These are phyloP conservation scores for Chlamydomonas incerta DNA, from an alignment of 139 green algal genomes.

Conservation along the genomic window DNA sequence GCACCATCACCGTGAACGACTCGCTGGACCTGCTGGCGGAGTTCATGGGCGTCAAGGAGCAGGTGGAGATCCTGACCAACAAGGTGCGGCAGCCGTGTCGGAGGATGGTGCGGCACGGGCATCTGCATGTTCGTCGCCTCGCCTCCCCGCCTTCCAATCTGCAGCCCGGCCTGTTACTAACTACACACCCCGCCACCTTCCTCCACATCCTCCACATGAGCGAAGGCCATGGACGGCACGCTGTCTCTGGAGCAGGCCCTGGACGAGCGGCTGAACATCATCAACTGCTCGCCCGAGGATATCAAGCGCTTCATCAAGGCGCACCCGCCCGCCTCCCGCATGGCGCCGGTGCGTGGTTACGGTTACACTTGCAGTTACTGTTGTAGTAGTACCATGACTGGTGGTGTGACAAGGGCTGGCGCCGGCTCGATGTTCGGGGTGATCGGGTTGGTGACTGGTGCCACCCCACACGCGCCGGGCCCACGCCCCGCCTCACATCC, in stretches of 20 bases:
- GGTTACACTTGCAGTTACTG: too few relatives aligned
- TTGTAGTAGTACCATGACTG: too few relatives aligned
- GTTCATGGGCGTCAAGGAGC: conserved; percentile 74
- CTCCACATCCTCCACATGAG: background rate
- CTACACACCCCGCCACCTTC: background rate
- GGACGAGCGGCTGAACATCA: conserved; percentile 69
- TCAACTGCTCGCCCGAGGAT: conserved; percentile 72
- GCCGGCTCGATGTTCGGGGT: too few relatives aligned
- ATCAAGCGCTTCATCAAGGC: conserved; percentile 70
- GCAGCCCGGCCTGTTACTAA: too few relatives aligned
- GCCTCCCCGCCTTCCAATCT: too few relatives aligned
- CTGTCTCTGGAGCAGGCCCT: conserved; percentile 70
- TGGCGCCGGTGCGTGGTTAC: conserved; percentile 62
- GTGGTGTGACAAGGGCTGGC: too few relatives aligned
- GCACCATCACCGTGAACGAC: conserved; percentile 77
- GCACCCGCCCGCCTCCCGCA: conserved; percentile 61
- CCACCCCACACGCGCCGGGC: too few relatives aligned
- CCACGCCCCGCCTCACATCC: too few relatives aligned
- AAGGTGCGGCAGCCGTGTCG: conserved; percentile 19
- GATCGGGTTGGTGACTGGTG: too few relatives aligned
- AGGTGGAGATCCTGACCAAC: conserved; percentile 68
- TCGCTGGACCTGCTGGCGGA: conserved; percentile 76
- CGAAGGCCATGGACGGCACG: conserved; percentile 80
- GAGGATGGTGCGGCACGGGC: too few relatives aligned
- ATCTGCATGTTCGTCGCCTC: too few relatives aligned